Base-by-base conservation (phyloP, 768 basidiomycete species). In the Boletus rufocinnamomeus region DNA sequence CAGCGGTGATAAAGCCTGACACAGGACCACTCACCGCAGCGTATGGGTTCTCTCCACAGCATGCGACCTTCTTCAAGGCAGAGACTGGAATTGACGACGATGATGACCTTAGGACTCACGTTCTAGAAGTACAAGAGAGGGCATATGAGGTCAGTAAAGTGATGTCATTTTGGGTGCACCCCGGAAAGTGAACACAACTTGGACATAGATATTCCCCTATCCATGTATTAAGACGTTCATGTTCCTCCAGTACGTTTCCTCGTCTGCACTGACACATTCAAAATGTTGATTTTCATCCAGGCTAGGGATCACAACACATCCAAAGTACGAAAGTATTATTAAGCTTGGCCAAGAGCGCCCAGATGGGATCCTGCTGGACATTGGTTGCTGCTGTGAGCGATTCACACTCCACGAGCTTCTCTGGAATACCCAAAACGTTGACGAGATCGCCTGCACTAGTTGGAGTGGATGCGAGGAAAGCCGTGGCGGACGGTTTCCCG, bases 351-450 rank as follows among this genome's bases (percentile, higher is more conserved):
- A 60, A 51, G 74, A 75, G 27, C 75, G 75, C 32, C 40, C 62
- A 5, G 70, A 71, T 2, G 75, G 74, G 0, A 68, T 82, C 13
- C 68, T 80, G 23, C 68, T 82, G 8, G 81, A 82, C 41, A 67
- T 80, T 11, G 81, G 77, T 7, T 80, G 79, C 59, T 79, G 78
- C 60, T 71, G 79, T 81, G 57, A 55, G 76, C 64, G 13, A 35
- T 25, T 2, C 38, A 0, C 19, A 27, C 23, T 28, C 3, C 4
- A 1, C 5, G 1, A 27, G 10, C 10, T 48, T 21, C 21, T 41
- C n/a, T 40, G n/a, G 41, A 25, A 44, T 23, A 46, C 43, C 2
- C 25, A n/a, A 7, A 19, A 30, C 19, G 2, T 16, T 48, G n/a
- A 52, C 34, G 16, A 23, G 49, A 19, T 44, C 23, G 19, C 11